Base-by-base conservation (phyloP, 768 basidiomycete genomes). In the Serendipita sp. region DNA sequence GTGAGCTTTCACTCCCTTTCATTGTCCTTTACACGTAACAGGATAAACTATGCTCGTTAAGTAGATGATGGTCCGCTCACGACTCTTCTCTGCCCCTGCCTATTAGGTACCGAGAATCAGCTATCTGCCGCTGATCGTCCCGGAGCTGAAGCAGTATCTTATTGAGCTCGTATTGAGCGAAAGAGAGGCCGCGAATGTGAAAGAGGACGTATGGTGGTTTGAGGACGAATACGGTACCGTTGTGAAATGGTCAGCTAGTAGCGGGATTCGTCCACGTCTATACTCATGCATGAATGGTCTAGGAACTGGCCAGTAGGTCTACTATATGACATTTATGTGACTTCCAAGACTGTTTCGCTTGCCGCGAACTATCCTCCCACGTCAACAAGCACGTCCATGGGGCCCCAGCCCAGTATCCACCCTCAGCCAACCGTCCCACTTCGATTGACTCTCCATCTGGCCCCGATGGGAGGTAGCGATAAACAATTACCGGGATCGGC, bases 281-380 rank as follows among this genome's bases (percentile, higher is more conserved):
- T 31, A 48, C 63, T 34, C 15, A 18, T 18, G 27, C 37, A 15
- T 58, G 36, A 58, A 43, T 46, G 23, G 48, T 48, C 48, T 70
- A 99, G 96, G 94, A 94, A 99, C 73, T 98, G 95, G 96, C 86
- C 95, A 58, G 83, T 99, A 65, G 96, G 96, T 36, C 79, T 98
- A 45, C 83, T 98, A 66, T 94, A 94, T 71, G 93, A 90, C 74
- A 91, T 83, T 73, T 84, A 89, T 72, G 80, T 80, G 33, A n/a
- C 55, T 16, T 60, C 55, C 23, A 60, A 60, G 33, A 60, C 64
- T 52, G 40, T 46, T 23, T 62, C 45, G 3, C 40, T 66, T 15
- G 16, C 65, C 44, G 36, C 58, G 3, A 53, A 31, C 33, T 48
- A 37, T 44, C 64, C 62, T 3, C 65, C 40, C 43, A 37, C 64